Percentiles rank a stretch among this genome's conserved stretches.
Conservation (phyloP, 1,139 yeast species). For the Kurtzmaniella quercitrusa region DNA sequence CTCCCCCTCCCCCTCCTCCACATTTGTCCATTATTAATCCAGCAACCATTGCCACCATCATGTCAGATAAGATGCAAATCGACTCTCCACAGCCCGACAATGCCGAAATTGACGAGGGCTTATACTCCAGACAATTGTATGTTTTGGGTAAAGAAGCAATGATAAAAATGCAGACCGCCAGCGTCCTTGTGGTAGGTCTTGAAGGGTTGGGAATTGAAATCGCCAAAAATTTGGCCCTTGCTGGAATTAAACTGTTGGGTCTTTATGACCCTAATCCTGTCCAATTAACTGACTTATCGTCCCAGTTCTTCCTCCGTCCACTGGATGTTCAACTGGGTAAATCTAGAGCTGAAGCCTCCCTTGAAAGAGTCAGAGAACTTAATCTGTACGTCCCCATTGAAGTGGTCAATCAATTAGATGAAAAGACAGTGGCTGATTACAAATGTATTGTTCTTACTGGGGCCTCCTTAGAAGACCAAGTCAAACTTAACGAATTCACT, state of each 20-base stretch:
- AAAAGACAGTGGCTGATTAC: conserved; percentile 50
- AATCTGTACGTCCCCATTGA: conserved; percentile 87
- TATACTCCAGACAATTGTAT: conserved; percentile 93
- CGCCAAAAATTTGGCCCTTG: conserved; percentile 92
- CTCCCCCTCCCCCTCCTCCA: background rate
- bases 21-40: background rate
- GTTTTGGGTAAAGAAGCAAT: conserved; percentile 95
- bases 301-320: conserved; percentile 79
- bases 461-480: conserved; percentile 67
- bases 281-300: conserved; percentile 66
- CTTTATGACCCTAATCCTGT: conserved; percentile 78
- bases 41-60: conserved; percentile 7
- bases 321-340: conserved; percentile 57
- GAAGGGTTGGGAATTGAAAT: conserved; percentile 93
- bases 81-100: conserved; percentile 49
- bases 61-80: conserved; percentile 48
- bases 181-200: conserved; percentile 81
- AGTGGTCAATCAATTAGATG: conserved; percentile 53
- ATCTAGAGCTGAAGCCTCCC: conserved; percentile 71
- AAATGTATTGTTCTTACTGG: conserved; percentile 85
- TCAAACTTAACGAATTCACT: conserved; percentile 69
- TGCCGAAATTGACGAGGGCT: conserved; percentile 73
- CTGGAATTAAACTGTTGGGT: conserved; percentile 94
- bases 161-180: conserved; percentile 93
- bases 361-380: conserved; percentile 68